Percentiles rank a stretch among this genome's conserved stretches.
Conservation (phyloP, 352 stramenopile species). For the Phytophthora sp. region DNA sequence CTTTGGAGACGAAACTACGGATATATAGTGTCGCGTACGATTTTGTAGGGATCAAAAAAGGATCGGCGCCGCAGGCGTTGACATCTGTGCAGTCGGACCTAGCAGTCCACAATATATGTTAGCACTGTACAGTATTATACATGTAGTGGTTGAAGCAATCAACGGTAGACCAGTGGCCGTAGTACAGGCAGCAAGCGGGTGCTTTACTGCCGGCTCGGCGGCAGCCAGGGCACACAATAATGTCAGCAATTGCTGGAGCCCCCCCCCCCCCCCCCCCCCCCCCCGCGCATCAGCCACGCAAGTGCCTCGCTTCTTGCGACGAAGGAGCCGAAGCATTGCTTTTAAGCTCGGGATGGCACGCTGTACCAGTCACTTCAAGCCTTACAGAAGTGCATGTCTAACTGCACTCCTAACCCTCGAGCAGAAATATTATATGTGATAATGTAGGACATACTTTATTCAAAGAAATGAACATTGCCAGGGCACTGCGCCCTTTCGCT, state of each 20-base stretch:
- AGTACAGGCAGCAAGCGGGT: background rate
- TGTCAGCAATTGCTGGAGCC: too few relatives aligned
- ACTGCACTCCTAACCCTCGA: slow-evolving; percentile 6
- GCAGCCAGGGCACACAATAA: too few relatives aligned
- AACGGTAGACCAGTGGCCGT: too few relatives aligned
- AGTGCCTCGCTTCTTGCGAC: too few relatives aligned
- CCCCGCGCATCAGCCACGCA: too few relatives aligned
- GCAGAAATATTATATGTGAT: background rate
- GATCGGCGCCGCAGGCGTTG: too few relatives aligned
- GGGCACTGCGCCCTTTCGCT: slow-evolving; percentile 26
- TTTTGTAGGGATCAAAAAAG: slow-evolving; percentile 5
- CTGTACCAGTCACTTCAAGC: background rate
- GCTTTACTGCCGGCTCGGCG: background rate
- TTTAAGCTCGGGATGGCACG: background rate
- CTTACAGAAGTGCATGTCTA: slow-evolving; percentile 6
- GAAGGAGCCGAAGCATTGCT: background rate
- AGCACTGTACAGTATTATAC: too few relatives aligned
- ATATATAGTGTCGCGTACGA: slow-evolving; percentile 6
- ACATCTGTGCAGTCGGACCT: background rate
- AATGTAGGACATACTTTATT: background rate
- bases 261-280: too few relatives aligned
- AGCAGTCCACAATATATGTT: too few relatives aligned
- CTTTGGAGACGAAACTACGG: slow-evolving; percentile 5
- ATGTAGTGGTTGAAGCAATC: slow-evolving; percentile 17
- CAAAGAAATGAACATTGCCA: too few relatives aligned